Conservation (phyloP, 768 basidiomycete species). For the Pisolithus marmoratus region DNA sequence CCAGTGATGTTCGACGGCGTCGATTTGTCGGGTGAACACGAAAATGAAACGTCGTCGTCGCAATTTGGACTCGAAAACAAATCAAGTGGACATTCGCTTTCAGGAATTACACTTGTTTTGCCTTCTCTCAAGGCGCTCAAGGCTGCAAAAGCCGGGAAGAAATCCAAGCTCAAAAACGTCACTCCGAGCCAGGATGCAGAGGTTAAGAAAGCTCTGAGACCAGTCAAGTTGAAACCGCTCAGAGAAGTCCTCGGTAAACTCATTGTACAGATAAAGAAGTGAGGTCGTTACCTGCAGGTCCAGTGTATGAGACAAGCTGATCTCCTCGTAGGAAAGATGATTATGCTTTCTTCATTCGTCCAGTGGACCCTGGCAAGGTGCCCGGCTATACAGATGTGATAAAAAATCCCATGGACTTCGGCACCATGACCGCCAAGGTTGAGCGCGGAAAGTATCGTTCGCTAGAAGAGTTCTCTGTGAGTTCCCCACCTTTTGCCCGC, state of each 20-base stretch:
- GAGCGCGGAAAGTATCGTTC: constrained; percentile 71
- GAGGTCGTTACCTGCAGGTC: constrained; percentile 8
- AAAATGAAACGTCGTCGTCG: constrained; percentile 27
- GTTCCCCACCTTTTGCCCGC: constrained; percentile 18
- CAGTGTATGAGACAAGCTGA: constrained; percentile 3
- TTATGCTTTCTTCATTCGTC: constrained; percentile 75
- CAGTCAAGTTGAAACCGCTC: constrained; percentile 71
- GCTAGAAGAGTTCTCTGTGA: constrained; percentile 72
- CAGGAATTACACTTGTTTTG: constrained; percentile 60
- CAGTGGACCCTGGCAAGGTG: constrained; percentile 57
- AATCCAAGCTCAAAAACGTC: constrained; percentile 33
- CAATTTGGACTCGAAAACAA: constrained; percentile 15
- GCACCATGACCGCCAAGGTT: constrained; percentile 79
- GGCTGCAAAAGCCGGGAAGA: constrained; percentile 49
- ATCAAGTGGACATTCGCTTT: constrained; percentile 19
- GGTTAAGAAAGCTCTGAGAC: constrained; percentile 41
- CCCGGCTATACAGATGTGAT: constrained; percentile 65
- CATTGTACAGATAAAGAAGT: constrained; percentile 75
- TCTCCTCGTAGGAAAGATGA: constrained; percentile 56
- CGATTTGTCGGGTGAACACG: constrained; percentile 20
- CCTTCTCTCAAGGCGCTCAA: constrained; percentile 62
- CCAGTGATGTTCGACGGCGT: constrained; percentile 26
- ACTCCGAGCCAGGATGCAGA: constrained; percentile 18
- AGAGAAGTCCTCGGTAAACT: constrained; percentile 67
- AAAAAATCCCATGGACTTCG: constrained; percentile 88